phyloP scores from a whole-genome alignment of 345 rosid genomes.

The Dipteronia sinensis region DNA sequence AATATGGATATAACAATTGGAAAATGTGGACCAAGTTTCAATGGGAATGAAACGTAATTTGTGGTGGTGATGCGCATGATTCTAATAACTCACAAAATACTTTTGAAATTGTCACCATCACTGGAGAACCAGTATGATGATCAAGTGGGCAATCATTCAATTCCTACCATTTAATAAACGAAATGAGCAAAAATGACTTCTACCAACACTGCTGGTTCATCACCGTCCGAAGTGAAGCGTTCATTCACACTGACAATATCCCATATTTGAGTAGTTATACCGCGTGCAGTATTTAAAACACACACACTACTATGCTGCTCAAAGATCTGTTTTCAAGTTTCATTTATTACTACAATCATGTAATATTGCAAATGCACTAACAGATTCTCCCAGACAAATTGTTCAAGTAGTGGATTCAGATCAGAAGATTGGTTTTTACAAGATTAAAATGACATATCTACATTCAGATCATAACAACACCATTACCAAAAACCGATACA shows the following conservation, averaged over 20 bases:
- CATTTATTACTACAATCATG: no score
- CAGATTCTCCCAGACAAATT: neutral
- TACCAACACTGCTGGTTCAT: neutral
- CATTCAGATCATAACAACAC: neutral
- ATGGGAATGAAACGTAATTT: neutral
- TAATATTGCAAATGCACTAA: neutral
- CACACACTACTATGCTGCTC: no score
- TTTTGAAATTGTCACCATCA: neutral
- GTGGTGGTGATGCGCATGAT: neutral
- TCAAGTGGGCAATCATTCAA: neutral
- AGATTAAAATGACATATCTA: neutral
- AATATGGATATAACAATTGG: neutral
- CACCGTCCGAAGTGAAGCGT: no score
- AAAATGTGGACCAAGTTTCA: neutral
- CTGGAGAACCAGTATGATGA: conserved; percentile 7
- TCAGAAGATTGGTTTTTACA: neutral
- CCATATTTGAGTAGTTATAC: no score
- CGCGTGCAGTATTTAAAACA: no score
- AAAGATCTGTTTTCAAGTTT: no score
- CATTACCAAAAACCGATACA: neutral
- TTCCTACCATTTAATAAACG: neutral
- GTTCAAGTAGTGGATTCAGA: no score
- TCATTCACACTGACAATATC: no score
- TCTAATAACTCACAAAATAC: neutral
- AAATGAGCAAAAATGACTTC: neutral